Evolutionary conservation across 1,284 basidiomycete genomes (phyloP).

Genomic region (Phenoliferia sp.): DNA sequence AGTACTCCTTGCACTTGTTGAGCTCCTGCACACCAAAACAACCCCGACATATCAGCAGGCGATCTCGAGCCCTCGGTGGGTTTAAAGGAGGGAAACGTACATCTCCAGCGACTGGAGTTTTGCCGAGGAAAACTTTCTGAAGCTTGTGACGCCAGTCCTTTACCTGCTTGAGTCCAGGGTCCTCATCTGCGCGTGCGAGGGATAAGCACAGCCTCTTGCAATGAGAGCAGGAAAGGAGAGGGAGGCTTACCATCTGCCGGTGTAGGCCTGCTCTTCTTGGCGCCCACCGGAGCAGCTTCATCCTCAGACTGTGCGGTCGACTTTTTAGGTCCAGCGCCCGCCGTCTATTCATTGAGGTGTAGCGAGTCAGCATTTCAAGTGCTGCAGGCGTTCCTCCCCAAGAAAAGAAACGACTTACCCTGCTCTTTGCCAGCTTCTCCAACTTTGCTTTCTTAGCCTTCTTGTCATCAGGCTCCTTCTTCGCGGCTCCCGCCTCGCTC

Average conservation of each 20-base stretch:
- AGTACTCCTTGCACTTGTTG: constrained; percentile 61
- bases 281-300: constrained; percentile 3
- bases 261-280: constrained; percentile 31
- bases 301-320: constrained; percentile 12
- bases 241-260: constrained; percentile 8
- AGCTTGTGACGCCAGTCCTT: constrained; percentile 85
- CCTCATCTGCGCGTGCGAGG: constrained; percentile 13
- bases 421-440: constrained; percentile 20
- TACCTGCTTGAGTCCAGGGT: constrained; percentile 46
- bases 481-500: constrained; percentile 26
- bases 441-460: constrained; percentile 40
- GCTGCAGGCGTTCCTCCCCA: not conserved
- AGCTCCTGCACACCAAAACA: constrained; percentile 34
- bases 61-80: not conserved
- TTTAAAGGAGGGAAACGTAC: constrained; percentile 28
- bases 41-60: not conserved
- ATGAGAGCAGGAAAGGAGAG: not conserved
- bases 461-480: constrained; percentile 48
- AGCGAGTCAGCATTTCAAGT: not conserved
- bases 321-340: not conserved
- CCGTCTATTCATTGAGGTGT: not conserved
- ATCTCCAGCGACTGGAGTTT: constrained; percentile 43
- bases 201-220: not conserved
- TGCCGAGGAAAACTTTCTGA: constrained; percentile 79
- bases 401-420: constrained; percentile 2